A percentile compares a stretch with the other conserved stretches of the same genome.
phyloP scores from a whole-genome alignment of 306 rosid species.

The Corylus avellana region DNA sequence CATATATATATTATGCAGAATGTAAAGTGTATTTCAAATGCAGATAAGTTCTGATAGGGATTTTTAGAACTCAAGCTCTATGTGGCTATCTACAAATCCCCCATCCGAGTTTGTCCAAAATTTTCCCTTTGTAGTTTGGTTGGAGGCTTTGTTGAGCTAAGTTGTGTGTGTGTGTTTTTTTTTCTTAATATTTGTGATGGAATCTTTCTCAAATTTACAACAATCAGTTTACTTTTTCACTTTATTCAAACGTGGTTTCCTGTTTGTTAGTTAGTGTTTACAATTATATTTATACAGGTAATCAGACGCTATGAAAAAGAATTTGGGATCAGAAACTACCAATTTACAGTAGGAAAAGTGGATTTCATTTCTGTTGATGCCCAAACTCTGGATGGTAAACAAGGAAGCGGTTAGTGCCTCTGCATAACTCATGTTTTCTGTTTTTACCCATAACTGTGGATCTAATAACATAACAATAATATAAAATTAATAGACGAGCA shows the following conservation, averaged over 20 bases:
- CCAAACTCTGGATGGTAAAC: slow-evolving; percentile 74
- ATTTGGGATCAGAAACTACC: slow-evolving; percentile 65
- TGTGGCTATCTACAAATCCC: not conserved
- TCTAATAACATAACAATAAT: not conserved
- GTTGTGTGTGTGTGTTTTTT: not conserved
- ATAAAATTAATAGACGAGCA: too few relatives aligned
- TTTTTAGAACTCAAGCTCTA: not conserved
- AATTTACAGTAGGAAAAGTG: slow-evolving; percentile 59
- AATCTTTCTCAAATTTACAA: not conserved
- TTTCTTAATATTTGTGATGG: not conserved
- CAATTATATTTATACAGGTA: slow-evolving; percentile 41
- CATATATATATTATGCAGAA: not conserved
- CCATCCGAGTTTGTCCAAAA: not conserved
- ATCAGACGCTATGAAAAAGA: slow-evolving; percentile 62
- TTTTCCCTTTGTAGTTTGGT: not conserved
- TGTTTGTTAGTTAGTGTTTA: slow-evolving; percentile 19
- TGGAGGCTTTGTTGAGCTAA: not conserved
- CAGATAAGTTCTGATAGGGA: slow-evolving; percentile 8
- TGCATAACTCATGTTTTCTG: slow-evolving; percentile 19
- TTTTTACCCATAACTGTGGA: not conserved
- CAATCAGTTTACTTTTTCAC: not conserved
- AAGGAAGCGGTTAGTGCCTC: slow-evolving; percentile 10
- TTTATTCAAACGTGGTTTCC: slow-evolving; percentile 12
- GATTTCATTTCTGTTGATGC: slow-evolving; percentile 78
- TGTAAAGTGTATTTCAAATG: not conserved